Percentiles rank a stretch among this genome's conserved stretches.
These are phyloP conservation scores for Pichiaceae sp. DNA, from an alignment of 1,139 yeast genomes.

Conservation along the genomic window DNA sequence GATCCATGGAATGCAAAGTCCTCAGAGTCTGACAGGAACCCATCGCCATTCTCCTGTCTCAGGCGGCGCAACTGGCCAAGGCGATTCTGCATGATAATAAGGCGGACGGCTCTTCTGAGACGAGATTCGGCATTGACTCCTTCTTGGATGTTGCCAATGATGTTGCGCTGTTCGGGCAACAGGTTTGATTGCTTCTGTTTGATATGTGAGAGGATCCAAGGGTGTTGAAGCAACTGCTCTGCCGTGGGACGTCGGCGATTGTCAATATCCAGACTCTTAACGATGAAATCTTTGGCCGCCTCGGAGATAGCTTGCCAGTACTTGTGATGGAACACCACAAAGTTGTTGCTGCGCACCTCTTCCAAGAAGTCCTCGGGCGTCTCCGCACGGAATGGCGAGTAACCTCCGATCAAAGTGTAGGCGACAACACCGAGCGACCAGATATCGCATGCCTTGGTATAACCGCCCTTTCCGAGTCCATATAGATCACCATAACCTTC, in stretches of 20 bases:
- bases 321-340: constrained; percentile 76
- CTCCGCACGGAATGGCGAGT: constrained; percentile 86
- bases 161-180: constrained; percentile 16
- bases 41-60: constrained; percentile 16
- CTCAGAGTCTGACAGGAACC: constrained; percentile 21
- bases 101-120: constrained; percentile 67
- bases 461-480: constrained; percentile 45
- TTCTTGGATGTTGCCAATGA: constrained; percentile 39
- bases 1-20: constrained; percentile 21
- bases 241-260: constrained; percentile 81
- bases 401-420: constrained; percentile 84
- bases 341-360: constrained; percentile 63
- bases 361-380: constrained; percentile 70
- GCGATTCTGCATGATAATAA: constrained; percentile 23
- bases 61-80: constrained; percentile 20
- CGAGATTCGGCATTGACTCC: constrained; percentile 81
- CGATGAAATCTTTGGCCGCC: constrained; percentile 77
- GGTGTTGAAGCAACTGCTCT: constrained; percentile 61
- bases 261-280: constrained; percentile 68
- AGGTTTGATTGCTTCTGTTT: constrained; percentile 14
- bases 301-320: constrained; percentile 77
- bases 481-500: constrained; percentile 30
- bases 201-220: constrained; percentile 62
- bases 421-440: constrained; percentile 66
- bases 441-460: constrained; percentile 50